Conservation (phyloP, 1,284 basidiomycete genomes). For the Irpex rosettiformis region DNA sequence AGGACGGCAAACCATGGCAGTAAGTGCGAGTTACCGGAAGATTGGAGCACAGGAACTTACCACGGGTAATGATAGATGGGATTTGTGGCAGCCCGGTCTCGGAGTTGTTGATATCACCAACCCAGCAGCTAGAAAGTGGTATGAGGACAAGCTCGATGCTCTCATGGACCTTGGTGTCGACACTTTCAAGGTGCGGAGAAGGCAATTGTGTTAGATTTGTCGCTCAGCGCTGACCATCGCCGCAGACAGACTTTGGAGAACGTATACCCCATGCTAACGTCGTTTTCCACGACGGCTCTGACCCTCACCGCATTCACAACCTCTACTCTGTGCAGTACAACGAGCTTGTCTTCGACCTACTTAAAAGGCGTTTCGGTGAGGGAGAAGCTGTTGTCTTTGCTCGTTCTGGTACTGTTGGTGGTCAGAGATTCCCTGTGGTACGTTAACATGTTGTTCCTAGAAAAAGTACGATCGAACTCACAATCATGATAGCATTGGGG, state of each 20-base stretch:
- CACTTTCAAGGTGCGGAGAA: conserved; percentile 62
- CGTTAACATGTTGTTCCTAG: conserved; percentile 10
- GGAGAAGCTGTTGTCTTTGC: conserved; percentile 71
- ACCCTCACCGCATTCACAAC: conserved; percentile 67
- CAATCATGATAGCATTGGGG: conserved; percentile 59
- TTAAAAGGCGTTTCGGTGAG: conserved; percentile 57
- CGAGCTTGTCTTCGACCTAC: conserved; percentile 60
- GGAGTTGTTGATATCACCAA: conserved; percentile 74
- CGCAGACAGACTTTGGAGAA: conserved; percentile 69
- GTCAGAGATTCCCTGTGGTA: conserved; percentile 53
- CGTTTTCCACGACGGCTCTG: conserved; percentile 64
- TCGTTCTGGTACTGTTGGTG: conserved; percentile 60
- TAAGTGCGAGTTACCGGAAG: conserved; percentile 29
- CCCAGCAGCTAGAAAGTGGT: conserved; percentile 67
- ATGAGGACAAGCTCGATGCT: conserved; percentile 50
- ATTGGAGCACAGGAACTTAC: neutral
- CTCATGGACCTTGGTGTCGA: conserved; percentile 72
- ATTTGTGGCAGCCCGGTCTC: conserved; percentile 70
- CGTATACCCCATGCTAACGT: conserved; percentile 63
- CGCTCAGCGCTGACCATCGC: too few species aligned
- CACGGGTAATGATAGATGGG: conserved; percentile 43
- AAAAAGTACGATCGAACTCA: neutral
- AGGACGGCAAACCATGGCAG: conserved; percentile 72
- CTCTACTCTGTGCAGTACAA: conserved; percentile 68
- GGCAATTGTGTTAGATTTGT: too few species aligned